phyloP scores from a whole-genome alignment of 768 basidiomycete genomes.

The Tulasnella sp. region DNA sequence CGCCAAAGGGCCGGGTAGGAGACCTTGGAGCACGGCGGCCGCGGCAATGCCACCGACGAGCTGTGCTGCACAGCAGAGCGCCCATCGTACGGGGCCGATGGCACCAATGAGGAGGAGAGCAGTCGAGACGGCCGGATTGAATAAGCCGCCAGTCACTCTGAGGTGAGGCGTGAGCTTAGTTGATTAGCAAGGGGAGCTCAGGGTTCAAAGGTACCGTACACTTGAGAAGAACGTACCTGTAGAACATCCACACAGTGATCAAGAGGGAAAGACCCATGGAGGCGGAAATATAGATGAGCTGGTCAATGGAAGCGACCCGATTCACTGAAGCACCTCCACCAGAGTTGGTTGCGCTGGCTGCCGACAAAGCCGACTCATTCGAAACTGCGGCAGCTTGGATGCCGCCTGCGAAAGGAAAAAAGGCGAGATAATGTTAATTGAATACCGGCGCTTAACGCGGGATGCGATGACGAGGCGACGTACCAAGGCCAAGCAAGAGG shows the following conservation, averaged over 20 bases:
- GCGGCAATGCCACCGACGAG: slow-evolving; percentile 20
- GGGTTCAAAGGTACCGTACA: not conserved
- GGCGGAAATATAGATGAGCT: slow-evolving; percentile 18
- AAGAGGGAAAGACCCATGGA: slow-evolving; percentile 17
- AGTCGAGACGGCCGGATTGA: slow-evolving; percentile 18
- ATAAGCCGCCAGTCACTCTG: slow-evolving; percentile 17
- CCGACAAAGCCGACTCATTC: slow-evolving; percentile 5
- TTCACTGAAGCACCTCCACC: slow-evolving; percentile 7
- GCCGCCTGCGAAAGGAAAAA: slow-evolving; percentile 14
- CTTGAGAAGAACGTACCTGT: slow-evolving; percentile 15
- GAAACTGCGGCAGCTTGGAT: slow-evolving; percentile 18
- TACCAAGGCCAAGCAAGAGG: slow-evolving; percentile 13
- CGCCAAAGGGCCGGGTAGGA: slow-evolving; percentile 19
- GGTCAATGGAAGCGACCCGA: slow-evolving; percentile 19
- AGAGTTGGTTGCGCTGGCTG: not conserved
- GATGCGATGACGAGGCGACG: not conserved
- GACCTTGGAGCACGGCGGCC: slow-evolving; percentile 17
- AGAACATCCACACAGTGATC: slow-evolving; percentile 13
- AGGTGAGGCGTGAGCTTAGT: not conserved
- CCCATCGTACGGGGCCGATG: slow-evolving; percentile 18
- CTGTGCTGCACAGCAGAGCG: slow-evolving; percentile 20
- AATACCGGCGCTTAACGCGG: not conserved
- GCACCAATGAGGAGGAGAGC: slow-evolving; percentile 19
- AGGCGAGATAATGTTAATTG: not conserved
- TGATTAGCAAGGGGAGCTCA: not conserved